These are phyloP conservation scores for Prunus persica DNA, from an alignment of 306 rosid genomes.

Conservation along the genomic window Prunus_persica_NCBIv2 NC_034016.1:20931001-20931500, in stretches of 20 bases:
- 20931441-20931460: not conserved
- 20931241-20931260: not conserved
- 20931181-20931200: not conserved
- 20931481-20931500: not conserved
- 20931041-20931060: no score
- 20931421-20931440: not conserved
- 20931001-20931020: conserved; percentile 38
- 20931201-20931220: not conserved
- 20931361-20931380: not conserved
- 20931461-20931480: not conserved
- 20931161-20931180: not conserved
- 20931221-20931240: not conserved
- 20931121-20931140: not conserved
- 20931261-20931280: not conserved
- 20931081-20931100: not conserved
- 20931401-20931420: not conserved
- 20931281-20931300: not conserved
- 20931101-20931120: not conserved
- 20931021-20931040: not conserved
- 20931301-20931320: not conserved
- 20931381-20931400: not conserved
- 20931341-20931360: not conserved
- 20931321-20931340: not conserved
- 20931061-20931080: not conserved
- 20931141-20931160: not conserved